phyloP scores from a whole-genome alignment of 2,329 filamentous ascomycete genomes.

The Penicillium sp. region DNA sequence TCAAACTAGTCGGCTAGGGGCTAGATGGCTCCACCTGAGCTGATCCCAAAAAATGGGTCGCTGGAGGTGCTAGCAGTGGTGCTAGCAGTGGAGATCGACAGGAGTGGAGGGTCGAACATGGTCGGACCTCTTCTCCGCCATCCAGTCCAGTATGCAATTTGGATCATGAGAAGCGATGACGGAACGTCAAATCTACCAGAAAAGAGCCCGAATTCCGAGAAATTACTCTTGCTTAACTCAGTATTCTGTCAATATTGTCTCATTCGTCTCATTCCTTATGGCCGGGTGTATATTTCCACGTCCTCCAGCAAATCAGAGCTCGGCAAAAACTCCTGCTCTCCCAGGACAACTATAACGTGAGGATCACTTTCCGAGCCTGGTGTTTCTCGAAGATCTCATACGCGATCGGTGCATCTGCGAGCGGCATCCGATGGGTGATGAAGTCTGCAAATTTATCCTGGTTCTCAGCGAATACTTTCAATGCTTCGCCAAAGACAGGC shows the following conservation, averaged over 20 bases:
- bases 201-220: no score
- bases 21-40: neutral
- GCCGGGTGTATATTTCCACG: neutral
- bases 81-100: neutral
- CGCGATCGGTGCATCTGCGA: neutral
- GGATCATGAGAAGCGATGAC: no score
- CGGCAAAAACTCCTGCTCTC: neutral
- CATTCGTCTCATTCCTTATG: neutral
- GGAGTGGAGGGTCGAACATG: neutral
- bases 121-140: neutral
- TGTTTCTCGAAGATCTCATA: conserved; percentile 7
- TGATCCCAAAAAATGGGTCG: neutral
- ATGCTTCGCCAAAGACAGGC: conserved; percentile 1
- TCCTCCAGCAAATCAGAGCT: neutral
- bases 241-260: neutral
- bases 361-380: conserved; percentile 4
- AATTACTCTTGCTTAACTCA: neutral
- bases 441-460: conserved; percentile 5
- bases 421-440: neutral
- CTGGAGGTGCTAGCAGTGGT: neutral
- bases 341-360: neutral
- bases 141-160: neutral
- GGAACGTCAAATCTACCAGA: no score
- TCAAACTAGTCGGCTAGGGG: neutral
- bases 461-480: neutral